Evolutionary conservation across 257 asterid genomes (phyloP).

Genomic region (Primulina huaijiensis): DNA sequence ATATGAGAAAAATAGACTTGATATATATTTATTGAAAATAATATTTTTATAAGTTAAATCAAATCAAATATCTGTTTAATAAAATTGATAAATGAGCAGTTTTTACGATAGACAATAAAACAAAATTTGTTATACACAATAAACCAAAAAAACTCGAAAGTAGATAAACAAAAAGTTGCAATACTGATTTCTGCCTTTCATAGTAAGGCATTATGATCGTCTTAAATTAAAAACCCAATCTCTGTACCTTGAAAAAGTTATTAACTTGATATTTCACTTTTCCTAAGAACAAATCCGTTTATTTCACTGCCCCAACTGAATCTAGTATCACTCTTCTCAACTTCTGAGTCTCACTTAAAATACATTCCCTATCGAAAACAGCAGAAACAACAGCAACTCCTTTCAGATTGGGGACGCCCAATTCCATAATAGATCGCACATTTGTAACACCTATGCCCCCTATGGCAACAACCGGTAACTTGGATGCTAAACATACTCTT

Average conservation of each 20-base stretch:
- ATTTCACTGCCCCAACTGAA: slow-evolving; percentile 22
- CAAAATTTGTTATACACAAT: background rate
- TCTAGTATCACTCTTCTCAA: slow-evolving; percentile 39
- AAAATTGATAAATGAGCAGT: no score
- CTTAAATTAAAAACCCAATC: no score
- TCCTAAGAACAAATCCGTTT: slow-evolving; percentile 1
- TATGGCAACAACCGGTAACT: slow-evolving; percentile 88
- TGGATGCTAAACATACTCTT: slow-evolving; percentile 58
- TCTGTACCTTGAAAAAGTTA: no score
- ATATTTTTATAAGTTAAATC: no score
- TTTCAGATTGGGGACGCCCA: slow-evolving; percentile 51
- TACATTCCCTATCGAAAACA: slow-evolving; percentile 73
- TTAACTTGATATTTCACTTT: background rate
- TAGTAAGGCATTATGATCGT: background rate
- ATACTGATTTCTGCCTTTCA: background rate
- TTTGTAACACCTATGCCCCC: slow-evolving; percentile 83
- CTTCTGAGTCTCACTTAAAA: slow-evolving; percentile 48
- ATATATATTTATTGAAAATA: no score
- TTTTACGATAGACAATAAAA: no score
- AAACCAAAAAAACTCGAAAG: background rate
- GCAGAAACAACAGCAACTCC: slow-evolving; percentile 97
- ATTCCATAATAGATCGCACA: slow-evolving; percentile 53
- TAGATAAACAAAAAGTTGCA: background rate
- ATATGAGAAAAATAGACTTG: no score
- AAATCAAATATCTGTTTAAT: no score